Base-by-base conservation (phyloP, 192 early-diverging fungal species). In the Entomortierella beljakovae region DNA sequence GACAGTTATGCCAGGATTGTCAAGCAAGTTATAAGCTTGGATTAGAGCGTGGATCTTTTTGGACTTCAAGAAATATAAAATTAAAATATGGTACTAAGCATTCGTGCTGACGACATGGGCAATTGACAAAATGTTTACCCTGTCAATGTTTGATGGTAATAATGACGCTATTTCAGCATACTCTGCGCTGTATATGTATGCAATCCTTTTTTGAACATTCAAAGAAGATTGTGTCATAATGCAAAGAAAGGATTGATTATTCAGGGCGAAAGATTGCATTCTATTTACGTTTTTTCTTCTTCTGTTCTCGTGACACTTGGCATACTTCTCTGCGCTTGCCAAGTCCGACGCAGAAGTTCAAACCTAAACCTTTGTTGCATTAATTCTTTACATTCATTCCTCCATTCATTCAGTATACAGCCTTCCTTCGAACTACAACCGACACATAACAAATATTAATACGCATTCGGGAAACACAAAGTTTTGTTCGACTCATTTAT, bases 111-210 rank as follows among this genome's bases (percentile, higher is more conserved):
- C 31, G 51, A 38, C 16, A 16, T 37, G 20, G 52, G 20, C 33
- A 40, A n/a, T n/a, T 3, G 3, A 3, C 54, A n/a, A 11, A 5
- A 46, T 42, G 49, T 13, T 37, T 64, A 81, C 80, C 60, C 80
- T 42, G 42, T 64, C 60, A 31, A 69, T 42, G 62, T 81, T 81
- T 6, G 80, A 72, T n/a, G 80, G 80, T 33, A 81, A 62, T 4
- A 52, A 50, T 18, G 80, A 72, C 34, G 61, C 65, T 22, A 81
- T 26, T 3, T 57, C 35, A 13, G 71, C 60, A 51, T 81, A 81
- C 33, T 72, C 66, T 9, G 32, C 28, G 60, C 65, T 69, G 22
- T 71, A 58, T 38, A 81, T 64, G 60, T 81, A 81, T 37, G 60
- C 80, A 46, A 69, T 66, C n/a, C 68, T 26, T 50, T 22, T 50